These are phyloP conservation scores for Leccinum olivaceopallidum DNA, from an alignment of 768 basidiomycete species.

Conservation along the genomic window DNA sequence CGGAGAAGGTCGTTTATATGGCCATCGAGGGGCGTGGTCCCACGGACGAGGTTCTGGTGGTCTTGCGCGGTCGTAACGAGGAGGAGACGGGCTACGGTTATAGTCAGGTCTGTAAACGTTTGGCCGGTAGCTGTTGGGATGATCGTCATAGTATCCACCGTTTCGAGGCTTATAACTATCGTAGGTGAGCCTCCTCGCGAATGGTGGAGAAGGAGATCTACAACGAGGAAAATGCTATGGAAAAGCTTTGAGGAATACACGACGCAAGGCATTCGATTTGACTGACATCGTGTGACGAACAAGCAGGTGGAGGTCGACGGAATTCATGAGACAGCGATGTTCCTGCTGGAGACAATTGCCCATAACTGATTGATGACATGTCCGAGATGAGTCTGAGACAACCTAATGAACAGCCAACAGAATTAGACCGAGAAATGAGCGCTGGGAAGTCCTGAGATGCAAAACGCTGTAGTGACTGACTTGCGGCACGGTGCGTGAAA, in stretches of 20 bases:
- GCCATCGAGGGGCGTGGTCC: constrained; percentile 48
- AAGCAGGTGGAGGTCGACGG: constrained; percentile 28
- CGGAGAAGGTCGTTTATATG: constrained; percentile 42
- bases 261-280: constrained; percentile 19
- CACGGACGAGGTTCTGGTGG: constrained; percentile 44
- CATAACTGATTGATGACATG: constrained; percentile 32
- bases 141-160: constrained; percentile 40
- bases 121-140: constrained; percentile 46
- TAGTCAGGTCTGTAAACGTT: constrained; percentile 38
- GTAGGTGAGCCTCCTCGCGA: constrained; percentile 45
- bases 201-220: constrained; percentile 51
- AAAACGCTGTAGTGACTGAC: constrained; percentile 1
- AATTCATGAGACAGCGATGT: constrained; percentile 28
- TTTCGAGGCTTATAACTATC: constrained; percentile 53
- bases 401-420: constrained; percentile 8
- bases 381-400: constrained; percentile 6
- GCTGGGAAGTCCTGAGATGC: constrained; percentile 7
- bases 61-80: constrained; percentile 45
- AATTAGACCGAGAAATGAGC: constrained; percentile 7
- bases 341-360: constrained; percentile 27
- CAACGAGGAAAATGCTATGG: constrained; percentile 36
- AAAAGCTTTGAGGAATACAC: constrained; percentile 22
- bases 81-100: constrained; percentile 54
- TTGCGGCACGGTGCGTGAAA: constrained; percentile 8
- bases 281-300: constrained; percentile 36